A percentile compares a stretch with the other conserved stretches of the same genome.
Conservation (phyloP, 345 rosid species). For the Brassica carinata region DNA sequence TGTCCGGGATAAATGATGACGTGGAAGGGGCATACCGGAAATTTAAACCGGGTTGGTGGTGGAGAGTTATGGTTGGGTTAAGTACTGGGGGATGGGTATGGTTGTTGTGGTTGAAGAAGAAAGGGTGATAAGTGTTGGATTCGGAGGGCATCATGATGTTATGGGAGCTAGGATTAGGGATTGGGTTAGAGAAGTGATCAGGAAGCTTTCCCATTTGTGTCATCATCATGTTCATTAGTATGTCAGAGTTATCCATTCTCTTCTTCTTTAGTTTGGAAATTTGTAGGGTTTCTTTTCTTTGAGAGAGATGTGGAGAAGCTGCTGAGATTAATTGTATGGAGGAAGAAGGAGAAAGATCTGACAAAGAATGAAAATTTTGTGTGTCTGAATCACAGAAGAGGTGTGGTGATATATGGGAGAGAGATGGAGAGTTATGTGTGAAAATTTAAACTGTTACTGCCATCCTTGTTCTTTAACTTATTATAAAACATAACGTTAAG, state of each 20-base stretch:
- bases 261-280: not conserved
- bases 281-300: constrained; percentile 1
- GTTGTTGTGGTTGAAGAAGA: constrained; percentile 18
- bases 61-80: constrained; percentile 28
- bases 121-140: constrained; percentile 33
- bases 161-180: constrained; percentile 29
- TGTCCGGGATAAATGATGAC: constrained; percentile 22
- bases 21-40: constrained; percentile 26
- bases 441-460: constrained; percentile 28
- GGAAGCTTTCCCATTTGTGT: constrained; percentile 65
- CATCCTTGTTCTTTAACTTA: constrained; percentile 41
- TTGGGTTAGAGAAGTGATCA: constrained; percentile 45
- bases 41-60: constrained; percentile 36
- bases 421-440: constrained; percentile 30
- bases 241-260: constrained; percentile 38
- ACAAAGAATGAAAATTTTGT: constrained; percentile 33
- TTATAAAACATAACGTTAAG: constrained; percentile 1
- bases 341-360: constrained; percentile 35
- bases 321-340: constrained; percentile 34
- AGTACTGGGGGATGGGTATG: constrained; percentile 39
- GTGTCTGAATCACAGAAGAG: constrained; percentile 7
- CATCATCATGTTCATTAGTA: constrained; percentile 56
- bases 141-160: constrained; percentile 28
- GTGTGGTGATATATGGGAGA: constrained; percentile 26
- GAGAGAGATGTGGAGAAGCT: constrained; percentile 33